phyloP scores from a whole-genome alignment of 768 basidiomycete genomes.

The Auricularia cornea region DNA sequence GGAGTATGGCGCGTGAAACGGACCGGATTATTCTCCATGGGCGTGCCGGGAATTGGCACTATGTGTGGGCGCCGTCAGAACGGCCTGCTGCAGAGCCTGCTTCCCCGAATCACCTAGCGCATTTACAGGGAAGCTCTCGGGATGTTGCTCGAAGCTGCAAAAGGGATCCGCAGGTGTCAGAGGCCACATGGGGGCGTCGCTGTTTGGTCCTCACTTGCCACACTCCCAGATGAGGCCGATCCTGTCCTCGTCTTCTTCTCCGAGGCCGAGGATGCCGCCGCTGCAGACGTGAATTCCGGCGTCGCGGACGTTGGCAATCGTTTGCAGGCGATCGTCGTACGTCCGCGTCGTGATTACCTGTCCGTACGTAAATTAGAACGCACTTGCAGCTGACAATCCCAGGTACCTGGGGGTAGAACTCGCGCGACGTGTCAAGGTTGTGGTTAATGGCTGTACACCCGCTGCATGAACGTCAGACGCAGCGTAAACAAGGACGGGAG shows the following conservation, averaged over 20 bases:
- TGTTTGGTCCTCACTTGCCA: conserved; percentile 55
- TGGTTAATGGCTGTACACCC: conserved; percentile 98
- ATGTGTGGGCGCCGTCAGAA: not conserved
- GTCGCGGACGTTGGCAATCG: conserved; percentile 82
- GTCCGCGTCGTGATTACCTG: conserved; percentile 93
- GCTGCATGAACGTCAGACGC: conserved; percentile 27
- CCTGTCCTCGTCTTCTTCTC: conserved; percentile 83
- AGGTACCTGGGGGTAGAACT: conserved; percentile 84
- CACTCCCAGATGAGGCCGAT: conserved; percentile 93
- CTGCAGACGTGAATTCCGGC: conserved; percentile 97
- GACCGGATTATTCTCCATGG: conserved; percentile 84
- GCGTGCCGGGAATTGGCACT: conserved; percentile 92
- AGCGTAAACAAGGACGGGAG: not conserved
- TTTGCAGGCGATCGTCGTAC: conserved; percentile 87
- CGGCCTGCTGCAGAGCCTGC: not conserved
- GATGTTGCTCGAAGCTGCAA: conserved; percentile 82
- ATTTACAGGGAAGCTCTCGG: conserved; percentile 98
- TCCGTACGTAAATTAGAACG: no score
- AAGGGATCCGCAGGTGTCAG: conserved; percentile 3
- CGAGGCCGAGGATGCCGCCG: conserved; percentile 91
- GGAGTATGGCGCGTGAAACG: conserved; percentile 10
- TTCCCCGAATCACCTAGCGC: conserved; percentile 39
- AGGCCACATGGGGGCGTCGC: conserved; percentile 3
- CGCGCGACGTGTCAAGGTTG: conserved; percentile 95
- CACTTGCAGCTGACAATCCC: not conserved